These are phyloP conservation scores for Carex sylvatica DNA, from an alignment of 202 grass and related monocot species.

Conservation along the genomic window DNA sequence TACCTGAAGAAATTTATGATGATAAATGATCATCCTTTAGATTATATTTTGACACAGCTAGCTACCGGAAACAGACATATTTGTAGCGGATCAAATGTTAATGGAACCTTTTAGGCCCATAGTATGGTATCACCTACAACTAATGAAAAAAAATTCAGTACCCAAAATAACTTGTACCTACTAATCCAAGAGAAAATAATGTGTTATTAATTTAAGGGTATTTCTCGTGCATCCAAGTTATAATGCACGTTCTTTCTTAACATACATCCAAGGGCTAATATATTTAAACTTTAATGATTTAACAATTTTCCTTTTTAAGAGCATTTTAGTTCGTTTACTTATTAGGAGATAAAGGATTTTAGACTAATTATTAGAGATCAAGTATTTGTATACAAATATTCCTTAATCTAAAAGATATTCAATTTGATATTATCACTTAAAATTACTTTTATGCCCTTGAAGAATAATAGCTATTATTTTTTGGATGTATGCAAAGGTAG, in stretches of 20 bases:
- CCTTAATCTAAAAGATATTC: background rate
- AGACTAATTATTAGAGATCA: background rate
- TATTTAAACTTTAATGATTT: no score
- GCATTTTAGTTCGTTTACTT: background rate
- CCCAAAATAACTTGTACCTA: background rate
- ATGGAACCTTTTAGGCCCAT: background rate
- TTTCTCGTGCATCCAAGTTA: background rate
- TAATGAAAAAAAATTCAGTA: background rate
- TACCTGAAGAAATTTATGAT: slow-evolving; percentile 21
- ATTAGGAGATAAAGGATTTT: background rate
- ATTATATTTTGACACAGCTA: background rate
- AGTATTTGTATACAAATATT: background rate
- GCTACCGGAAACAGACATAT: background rate
- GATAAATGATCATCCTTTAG: background rate
- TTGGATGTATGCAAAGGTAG: background rate
- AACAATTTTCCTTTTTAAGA: background rate
- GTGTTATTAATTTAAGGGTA: background rate
- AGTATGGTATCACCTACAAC: background rate
- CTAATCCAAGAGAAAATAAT: background rate
- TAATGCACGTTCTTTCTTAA: no score
- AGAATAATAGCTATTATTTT: background rate
- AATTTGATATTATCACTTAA: background rate
- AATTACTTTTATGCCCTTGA: background rate
- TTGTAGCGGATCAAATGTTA: background rate
- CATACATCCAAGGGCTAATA: no score